A percentile compares a stretch with the other conserved stretches of the same genome.
Conservation (phyloP, 2,329 filamentous ascomycete genomes). For the Diaporthe citri region DNA sequence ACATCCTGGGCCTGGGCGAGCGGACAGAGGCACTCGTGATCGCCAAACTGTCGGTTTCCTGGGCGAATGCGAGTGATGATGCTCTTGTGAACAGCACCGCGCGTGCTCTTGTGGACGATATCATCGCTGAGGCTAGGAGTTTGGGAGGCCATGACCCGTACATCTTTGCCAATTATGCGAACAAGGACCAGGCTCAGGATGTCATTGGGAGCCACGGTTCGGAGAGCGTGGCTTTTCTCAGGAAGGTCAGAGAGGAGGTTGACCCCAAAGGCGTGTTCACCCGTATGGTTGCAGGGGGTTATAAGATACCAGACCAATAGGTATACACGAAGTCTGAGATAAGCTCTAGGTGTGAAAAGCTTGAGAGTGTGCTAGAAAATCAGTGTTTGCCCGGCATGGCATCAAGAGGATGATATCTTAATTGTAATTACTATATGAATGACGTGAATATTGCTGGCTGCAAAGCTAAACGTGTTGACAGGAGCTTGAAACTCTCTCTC, state of each 20-base stretch:
- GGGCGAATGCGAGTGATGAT: conserved; percentile 16
- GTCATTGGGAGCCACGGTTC: conserved; percentile 34
- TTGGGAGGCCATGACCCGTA: conserved; percentile 32
- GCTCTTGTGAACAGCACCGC: background rate
- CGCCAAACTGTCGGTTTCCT: background rate
- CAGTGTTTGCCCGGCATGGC: too few relatives aligned
- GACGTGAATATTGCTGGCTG: too few relatives aligned
- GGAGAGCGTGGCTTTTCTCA: conserved; percentile 10
- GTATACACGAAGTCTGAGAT: background rate
- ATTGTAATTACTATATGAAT: too few relatives aligned
- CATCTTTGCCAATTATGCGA: conserved; percentile 37
- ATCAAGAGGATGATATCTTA: too few relatives aligned
- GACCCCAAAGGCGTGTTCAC: conserved; percentile 8
- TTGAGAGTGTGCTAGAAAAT: too few relatives aligned
- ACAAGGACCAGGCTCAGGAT: conserved; percentile 28
- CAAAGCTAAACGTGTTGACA: too few relatives aligned
- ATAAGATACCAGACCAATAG: background rate
- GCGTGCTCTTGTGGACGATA: background rate
- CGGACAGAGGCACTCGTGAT: conserved; percentile 25
- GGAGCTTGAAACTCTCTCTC: too few relatives aligned
- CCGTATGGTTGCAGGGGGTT: conserved; percentile 2
- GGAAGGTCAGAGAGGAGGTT: conserved; percentile 22
- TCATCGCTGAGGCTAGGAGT: background rate
- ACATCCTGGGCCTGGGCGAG: conserved; percentile 31
- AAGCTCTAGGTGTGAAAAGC: background rate